A percentile compares a stretch with the other conserved stretches of the same genome.
phyloP scores from a whole-genome alignment of 2,329 filamentous ascomycete species.

The Cercospora beticola region DNA sequence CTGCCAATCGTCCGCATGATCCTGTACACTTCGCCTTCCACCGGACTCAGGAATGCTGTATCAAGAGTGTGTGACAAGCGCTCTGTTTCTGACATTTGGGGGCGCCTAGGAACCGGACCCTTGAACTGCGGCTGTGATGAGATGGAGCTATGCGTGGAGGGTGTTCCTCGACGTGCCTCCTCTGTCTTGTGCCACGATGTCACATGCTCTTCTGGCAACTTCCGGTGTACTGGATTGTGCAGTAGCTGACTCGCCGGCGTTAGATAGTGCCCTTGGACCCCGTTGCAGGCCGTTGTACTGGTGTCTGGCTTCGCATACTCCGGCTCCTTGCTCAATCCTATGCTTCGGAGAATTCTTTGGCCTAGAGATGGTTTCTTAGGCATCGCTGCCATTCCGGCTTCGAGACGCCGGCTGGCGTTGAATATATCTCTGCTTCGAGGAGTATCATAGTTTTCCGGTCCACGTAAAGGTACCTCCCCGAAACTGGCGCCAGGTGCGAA shows the following conservation, averaged over 20 bases:
- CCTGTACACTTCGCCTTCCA: slow-evolving; percentile 10
- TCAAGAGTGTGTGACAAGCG: background rate
- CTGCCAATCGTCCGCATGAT: slow-evolving; percentile 7
- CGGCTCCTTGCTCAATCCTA: background rate
- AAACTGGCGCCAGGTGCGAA: background rate
- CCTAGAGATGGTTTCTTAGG: background rate
- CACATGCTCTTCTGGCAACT: slow-evolving; percentile 7
- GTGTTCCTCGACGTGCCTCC: background rate
- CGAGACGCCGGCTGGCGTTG: background rate
- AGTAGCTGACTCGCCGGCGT: background rate
- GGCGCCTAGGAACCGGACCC: slow-evolving; percentile 3
- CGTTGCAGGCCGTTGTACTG: background rate
- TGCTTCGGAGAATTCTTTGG: background rate
- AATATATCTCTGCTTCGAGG: slow-evolving; percentile 9
- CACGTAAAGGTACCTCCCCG: background rate
- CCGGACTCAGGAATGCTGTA: slow-evolving; percentile 4
- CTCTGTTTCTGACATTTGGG: slow-evolving; percentile 1
- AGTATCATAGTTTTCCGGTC: slow-evolving; percentile 12
- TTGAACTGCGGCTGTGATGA: background rate
- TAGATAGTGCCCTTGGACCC: background rate
- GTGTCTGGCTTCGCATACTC: background rate
- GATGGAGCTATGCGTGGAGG: background rate
- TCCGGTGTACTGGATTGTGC: slow-evolving; percentile 4
- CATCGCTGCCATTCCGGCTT: background rate
- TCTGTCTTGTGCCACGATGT: background rate